Evolutionary conservation across 1,139 yeast genomes (phyloP).

Genomic region (Suhomyces kunorum): DNA sequence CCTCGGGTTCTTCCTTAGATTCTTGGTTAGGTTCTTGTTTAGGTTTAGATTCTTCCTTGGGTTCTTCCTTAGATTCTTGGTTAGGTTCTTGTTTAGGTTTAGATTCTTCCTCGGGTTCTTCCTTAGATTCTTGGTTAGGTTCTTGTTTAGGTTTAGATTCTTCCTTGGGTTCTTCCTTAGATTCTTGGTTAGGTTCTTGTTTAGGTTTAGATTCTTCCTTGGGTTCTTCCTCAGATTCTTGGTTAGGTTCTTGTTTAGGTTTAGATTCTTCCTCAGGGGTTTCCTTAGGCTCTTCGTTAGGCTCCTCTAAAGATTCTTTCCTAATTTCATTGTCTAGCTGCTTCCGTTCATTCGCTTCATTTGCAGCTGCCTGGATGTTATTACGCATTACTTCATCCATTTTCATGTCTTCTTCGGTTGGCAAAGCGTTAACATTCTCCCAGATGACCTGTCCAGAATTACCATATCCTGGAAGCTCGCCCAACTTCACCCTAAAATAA

Average conservation of each 20-base stretch:
- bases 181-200: neutral
- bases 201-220: neutral
- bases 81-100: neutral
- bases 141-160: neutral
- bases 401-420: constrained; percentile 50
- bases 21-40: neutral
- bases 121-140: neutral
- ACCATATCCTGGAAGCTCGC: constrained; percentile 63
- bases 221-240: neutral
- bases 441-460: constrained; percentile 65
- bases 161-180: neutral
- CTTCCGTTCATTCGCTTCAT: constrained; percentile 3
- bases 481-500: constrained; percentile 61
- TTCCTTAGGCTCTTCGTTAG: neutral
- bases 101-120: no score
- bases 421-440: constrained; percentile 61
- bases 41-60: neutral
- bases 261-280: neutral
- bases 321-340: neutral
- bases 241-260: neutral
- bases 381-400: constrained; percentile 51
- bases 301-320: neutral
- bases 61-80: neutral
- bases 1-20: neutral
- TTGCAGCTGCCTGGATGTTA: constrained; percentile 33